Evolutionary conservation across 495 filamentous ascomycete genomes (phyloP).

Genomic region (Polyplosphaeria fusca): DNA sequence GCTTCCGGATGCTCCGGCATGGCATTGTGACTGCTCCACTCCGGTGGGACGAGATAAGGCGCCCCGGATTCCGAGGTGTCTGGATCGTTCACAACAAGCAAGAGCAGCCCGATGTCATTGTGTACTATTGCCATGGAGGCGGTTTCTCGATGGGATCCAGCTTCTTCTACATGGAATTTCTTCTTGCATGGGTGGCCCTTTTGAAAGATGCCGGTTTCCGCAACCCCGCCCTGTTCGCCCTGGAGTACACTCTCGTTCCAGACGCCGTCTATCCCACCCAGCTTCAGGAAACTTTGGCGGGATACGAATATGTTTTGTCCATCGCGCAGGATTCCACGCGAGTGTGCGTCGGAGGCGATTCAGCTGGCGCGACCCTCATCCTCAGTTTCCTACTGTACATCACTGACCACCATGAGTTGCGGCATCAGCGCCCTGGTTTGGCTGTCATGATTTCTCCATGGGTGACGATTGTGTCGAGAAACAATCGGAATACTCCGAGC

Average conservation of each 20-base stretch:
- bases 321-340: conserved; percentile 51
- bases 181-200: conserved; percentile 60
- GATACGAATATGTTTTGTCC: conserved; percentile 63
- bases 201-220: conserved; percentile 57
- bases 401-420: conserved; percentile 38
- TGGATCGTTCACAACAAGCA: conserved; percentile 57
- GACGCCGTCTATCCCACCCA: conserved; percentile 67
- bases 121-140: conserved; percentile 48
- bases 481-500: conserved; percentile 55
- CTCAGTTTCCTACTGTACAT: conserved; percentile 64
- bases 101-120: conserved; percentile 8
- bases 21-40: conserved; percentile 60
- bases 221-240: conserved; percentile 73
- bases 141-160: conserved; percentile 74
- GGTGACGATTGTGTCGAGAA: conserved; percentile 56
- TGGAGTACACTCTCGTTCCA: conserved; percentile 79
- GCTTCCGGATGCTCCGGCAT: conserved; percentile 69
- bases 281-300: conserved; percentile 59
- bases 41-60: conserved; percentile 57
- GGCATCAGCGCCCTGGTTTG: conserved; percentile 55
- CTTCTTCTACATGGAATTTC: conserved; percentile 80
- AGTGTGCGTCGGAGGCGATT: conserved; percentile 68
- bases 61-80: conserved; percentile 53
- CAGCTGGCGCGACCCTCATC: conserved; percentile 67
- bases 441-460: conserved; percentile 54